These are phyloP conservation scores for Escovopsis sp. DNA, from an alignment of 2,329 filamentous ascomycete species.

Conservation along the genomic window DNA sequence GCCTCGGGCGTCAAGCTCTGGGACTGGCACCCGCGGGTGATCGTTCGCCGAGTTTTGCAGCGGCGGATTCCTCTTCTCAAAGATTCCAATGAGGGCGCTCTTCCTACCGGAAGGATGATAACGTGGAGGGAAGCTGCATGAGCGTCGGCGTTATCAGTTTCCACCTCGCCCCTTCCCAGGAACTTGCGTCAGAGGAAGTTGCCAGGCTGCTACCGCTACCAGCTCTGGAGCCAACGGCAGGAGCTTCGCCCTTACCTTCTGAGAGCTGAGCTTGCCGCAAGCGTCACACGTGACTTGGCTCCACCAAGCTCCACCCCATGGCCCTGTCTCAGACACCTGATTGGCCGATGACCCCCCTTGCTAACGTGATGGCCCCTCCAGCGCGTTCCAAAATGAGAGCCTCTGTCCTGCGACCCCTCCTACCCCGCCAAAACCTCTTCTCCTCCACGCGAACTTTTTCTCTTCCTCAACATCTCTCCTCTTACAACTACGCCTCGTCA, in stretches of 20 bases:
- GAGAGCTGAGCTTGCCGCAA: neutral
- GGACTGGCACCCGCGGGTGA: too few relatives aligned
- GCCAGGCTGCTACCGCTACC: too few relatives aligned
- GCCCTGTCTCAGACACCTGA: constrained; percentile 7
- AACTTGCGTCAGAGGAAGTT: too few relatives aligned
- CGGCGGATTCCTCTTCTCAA: too few relatives aligned
- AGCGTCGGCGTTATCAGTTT: too few relatives aligned
- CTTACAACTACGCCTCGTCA: constrained; percentile 22
- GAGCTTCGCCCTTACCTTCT: too few relatives aligned
- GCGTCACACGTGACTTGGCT: constrained; percentile 16
- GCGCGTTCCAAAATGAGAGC: constrained; percentile 29
- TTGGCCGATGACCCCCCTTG: constrained; percentile 15
- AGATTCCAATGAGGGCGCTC: too few relatives aligned
- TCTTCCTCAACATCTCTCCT: constrained; percentile 26
- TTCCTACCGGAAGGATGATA: too few relatives aligned
- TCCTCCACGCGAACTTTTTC: constrained; percentile 25
- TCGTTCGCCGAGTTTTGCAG: too few relatives aligned
- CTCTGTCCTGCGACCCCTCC: constrained; percentile 30
- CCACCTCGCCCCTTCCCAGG: neutral
- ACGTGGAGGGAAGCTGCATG: too few relatives aligned
- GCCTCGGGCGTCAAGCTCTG: too few relatives aligned
- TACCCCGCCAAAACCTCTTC: constrained; percentile 30
- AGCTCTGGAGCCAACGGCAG: too few relatives aligned
- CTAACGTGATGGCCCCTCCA: constrained; percentile 28
- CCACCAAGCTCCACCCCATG: constrained; percentile 8